Evolutionary conservation across 2,329 filamentous ascomycete genomes (phyloP).

Genomic region (Paraphaeosphaeria sporulosa): DNA sequence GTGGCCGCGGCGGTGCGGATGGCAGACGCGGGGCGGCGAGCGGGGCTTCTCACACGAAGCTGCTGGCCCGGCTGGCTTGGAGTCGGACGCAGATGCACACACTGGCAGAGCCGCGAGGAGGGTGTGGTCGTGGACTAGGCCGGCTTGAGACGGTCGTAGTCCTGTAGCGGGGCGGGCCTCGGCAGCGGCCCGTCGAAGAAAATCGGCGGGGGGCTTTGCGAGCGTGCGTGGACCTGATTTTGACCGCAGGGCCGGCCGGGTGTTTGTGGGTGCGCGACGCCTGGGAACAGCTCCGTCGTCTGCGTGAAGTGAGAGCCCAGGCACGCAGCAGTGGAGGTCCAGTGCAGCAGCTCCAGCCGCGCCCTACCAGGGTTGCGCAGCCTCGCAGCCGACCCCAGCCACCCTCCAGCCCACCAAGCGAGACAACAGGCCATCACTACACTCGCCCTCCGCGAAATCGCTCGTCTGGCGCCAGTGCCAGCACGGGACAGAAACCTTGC

Average conservation of each 20-base stretch:
- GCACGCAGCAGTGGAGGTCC: slow-evolving; percentile 1
- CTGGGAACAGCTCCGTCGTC: neutral
- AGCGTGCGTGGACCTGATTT: neutral
- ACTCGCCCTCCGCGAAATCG: neutral
- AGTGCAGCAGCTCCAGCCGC: slow-evolving; percentile 2
- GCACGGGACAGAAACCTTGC: neutral
- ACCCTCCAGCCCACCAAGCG: neutral
- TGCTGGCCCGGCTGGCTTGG: neutral
- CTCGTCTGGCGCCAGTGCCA: too few relatives aligned
- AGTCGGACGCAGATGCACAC: neutral
- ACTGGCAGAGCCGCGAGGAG: neutral
- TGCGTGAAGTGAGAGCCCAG: neutral
- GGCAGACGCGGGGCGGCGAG: neutral
- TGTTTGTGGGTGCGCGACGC: neutral
- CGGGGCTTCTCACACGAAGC: neutral
- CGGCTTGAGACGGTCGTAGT: slow-evolving; percentile 18
- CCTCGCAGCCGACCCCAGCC: slow-evolving; percentile 5
- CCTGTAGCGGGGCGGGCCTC: slow-evolving; percentile 23
- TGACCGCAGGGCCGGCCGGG: neutral
- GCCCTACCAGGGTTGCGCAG: neutral
- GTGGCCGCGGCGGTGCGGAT: neutral
- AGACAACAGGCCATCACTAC: neutral
- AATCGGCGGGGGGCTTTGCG: slow-evolving; percentile 12
- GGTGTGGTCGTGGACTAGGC: slow-evolving; percentile 6
- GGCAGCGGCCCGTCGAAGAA: slow-evolving; percentile 15